Conservation (phyloP, 2,329 filamentous ascomycete species). For the Trichophyton schoenleinii region DNA sequence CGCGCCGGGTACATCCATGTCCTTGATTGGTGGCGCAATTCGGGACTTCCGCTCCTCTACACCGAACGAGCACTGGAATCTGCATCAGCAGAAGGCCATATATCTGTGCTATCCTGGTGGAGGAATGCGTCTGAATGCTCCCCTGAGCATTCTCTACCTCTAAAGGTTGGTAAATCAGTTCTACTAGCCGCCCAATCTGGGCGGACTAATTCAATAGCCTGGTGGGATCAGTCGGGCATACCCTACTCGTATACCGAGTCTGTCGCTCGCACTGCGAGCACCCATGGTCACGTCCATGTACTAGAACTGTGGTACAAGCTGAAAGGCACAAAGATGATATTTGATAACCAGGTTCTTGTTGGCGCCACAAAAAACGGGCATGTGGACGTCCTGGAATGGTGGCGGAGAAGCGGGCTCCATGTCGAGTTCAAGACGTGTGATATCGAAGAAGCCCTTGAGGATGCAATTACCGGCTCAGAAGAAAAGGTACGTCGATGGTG, state of each 20-base stretch:
- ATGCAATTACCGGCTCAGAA: constrained; percentile 61
- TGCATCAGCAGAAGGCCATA: constrained; percentile 69
- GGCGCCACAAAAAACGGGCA: constrained; percentile 80
- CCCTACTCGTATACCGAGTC: constrained; percentile 67
- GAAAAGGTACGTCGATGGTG: constrained; percentile 72
- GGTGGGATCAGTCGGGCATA: constrained; percentile 78
- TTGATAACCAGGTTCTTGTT: constrained; percentile 71
- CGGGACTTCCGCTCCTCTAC: constrained; percentile 67
- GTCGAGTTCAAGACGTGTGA: constrained; percentile 93
- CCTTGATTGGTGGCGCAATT: constrained; percentile 83
- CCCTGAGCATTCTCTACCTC: constrained; percentile 41
- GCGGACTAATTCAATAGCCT: constrained; percentile 61
- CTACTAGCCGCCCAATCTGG: constrained; percentile 75
- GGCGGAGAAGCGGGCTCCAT: constrained; percentile 57
- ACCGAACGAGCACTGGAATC: constrained; percentile 80
- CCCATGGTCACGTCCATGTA: constrained; percentile 71
- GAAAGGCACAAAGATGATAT: constrained; percentile 64
- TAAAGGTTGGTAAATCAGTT: constrained; percentile 76
- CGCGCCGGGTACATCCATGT: constrained; percentile 73
- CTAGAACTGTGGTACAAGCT: constrained; percentile 70
- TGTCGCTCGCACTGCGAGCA: constrained; percentile 71
- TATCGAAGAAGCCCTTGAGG: constrained; percentile 87
- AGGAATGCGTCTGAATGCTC: constrained; percentile 53
- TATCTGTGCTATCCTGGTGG: constrained; percentile 92
- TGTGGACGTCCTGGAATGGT: constrained; percentile 80